Conservation (phyloP, 2,329 filamentous ascomycete species). For the Penicillium digitatum region DNA sequence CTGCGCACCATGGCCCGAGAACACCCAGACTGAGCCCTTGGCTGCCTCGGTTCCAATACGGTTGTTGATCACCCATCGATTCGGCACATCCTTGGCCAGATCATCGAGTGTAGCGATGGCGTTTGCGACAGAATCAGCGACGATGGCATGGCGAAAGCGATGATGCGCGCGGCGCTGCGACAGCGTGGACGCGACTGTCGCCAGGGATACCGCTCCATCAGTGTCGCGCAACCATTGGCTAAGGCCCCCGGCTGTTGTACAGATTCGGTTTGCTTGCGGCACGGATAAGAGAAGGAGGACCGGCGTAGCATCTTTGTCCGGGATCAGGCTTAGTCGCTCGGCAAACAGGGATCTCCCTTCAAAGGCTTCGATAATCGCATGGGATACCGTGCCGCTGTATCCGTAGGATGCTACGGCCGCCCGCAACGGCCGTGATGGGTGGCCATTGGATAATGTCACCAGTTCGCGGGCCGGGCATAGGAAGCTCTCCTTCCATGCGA, state of each 20-base stretch:
- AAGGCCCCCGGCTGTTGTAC: background rate
- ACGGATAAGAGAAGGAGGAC: background rate
- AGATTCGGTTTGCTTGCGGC: background rate
- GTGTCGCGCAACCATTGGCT: background rate
- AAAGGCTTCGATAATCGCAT: background rate
- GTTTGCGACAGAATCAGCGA: background rate
- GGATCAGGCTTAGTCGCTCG: background rate
- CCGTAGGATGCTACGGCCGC: background rate
- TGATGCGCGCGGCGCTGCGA: background rate
- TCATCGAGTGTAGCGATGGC: background rate
- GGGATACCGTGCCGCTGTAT: background rate
- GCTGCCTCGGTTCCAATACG: background rate
- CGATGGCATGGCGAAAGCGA: background rate
- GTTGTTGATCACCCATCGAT: background rate
- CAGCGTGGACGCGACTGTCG: background rate
- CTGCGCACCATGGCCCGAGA: background rate
- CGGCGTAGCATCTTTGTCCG: background rate
- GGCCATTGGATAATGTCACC: background rate
- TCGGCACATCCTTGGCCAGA: background rate
- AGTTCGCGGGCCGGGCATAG: background rate
- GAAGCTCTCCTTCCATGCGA: background rate
- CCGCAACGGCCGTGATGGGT: background rate
- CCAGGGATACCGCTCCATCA: background rate
- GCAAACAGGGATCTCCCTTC: background rate
- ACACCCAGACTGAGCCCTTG: background rate